A percentile compares a stretch with the other conserved stretches of the same genome.
Evolutionary conservation across 2,329 filamentous ascomycete genomes (phyloP).

Genomic region (Coleophoma eucalyptorum): DNA sequence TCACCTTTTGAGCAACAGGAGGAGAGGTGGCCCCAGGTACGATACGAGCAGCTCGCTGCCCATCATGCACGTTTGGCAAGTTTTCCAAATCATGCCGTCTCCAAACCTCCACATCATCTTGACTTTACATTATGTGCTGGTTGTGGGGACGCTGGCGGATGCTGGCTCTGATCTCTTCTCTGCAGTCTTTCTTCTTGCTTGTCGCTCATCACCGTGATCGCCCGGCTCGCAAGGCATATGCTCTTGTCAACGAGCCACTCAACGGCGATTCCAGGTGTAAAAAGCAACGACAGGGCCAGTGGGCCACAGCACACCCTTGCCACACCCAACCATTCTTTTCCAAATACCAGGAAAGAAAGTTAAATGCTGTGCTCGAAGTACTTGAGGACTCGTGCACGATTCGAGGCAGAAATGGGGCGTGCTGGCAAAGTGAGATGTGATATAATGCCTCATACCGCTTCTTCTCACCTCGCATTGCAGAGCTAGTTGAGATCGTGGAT

Average conservation of each 20-base stretch:
- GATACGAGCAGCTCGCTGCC: too few relatives aligned
- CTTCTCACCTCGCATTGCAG: not conserved
- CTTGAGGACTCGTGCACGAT: not conserved
- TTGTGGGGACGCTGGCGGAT: too few relatives aligned
- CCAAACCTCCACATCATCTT: too few relatives aligned
- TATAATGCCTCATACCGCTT: not conserved
- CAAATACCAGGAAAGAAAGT: slow-evolving; percentile 1
- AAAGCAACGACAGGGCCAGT: not conserved
- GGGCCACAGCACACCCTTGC: not conserved
- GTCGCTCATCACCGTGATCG: too few relatives aligned
- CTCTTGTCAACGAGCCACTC: slow-evolving; percentile 1
- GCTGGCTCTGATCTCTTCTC: too few relatives aligned
- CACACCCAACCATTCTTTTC: not conserved
- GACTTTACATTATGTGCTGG: too few relatives aligned
- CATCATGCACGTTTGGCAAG: too few relatives aligned
- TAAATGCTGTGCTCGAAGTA: too few relatives aligned
- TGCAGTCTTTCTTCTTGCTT: too few relatives aligned
- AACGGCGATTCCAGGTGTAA: not conserved
- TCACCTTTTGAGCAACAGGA: too few relatives aligned
- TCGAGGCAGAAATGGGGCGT: not conserved
- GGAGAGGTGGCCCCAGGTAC: too few relatives aligned
- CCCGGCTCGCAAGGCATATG: not conserved
- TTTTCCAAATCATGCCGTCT: too few relatives aligned
- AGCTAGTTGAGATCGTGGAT: not conserved
- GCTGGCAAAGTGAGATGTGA: not conserved